Evolutionary conservation across 257 asterid species (phyloP), one percentile per base, ranked within the genome.

Genomic region (Penstemon davidsonii): DNA sequence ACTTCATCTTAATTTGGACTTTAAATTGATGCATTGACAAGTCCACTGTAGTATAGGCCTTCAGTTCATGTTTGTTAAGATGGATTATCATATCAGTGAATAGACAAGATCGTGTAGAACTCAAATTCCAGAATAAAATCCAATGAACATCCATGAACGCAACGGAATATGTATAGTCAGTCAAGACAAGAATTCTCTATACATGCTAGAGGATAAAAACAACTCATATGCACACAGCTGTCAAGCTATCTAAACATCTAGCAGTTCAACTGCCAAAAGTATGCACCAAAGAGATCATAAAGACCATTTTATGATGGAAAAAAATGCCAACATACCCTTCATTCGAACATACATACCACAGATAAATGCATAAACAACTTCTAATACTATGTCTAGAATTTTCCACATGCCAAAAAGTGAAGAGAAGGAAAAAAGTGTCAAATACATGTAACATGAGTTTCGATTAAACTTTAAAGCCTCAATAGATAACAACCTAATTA

Each of bases 11-110:
- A 79, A 88, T 84, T 70, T 88, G 87, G 83, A 88, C 89, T 76
- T 82, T 76, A 75, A 78, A 85, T 72, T 84, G 87, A 81, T 87
- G 90, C 96, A 85, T 82, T 67, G 97, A 81, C 80, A 91, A 76
- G 82, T 91, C 97, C 88, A 84, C 75, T 12, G 86, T 81, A 64
- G 93, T 73, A 75, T 87, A 91, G 73, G 88, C 93, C 97, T 91
- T 76, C 80, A 52, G 67, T 60, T 73, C 55, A 62, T 69, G 73
- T 74, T 65, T 70, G 50, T 44, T 68, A 74, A 73, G 69, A 69
- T 53, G 67, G 71, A 75, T 15, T 8, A 63, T 67, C n/a, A 19
- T 78, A 78, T 53, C 51, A 81, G 76, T 68, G 64, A 55, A 50
- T 50, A 25, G 60, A n/a, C 38, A 51, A 42, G 36, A 12, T 52